These are phyloP conservation scores for Aspergillus ustus DNA, from an alignment of 2,329 filamentous ascomycete species.

Conservation along the genomic window DNA sequence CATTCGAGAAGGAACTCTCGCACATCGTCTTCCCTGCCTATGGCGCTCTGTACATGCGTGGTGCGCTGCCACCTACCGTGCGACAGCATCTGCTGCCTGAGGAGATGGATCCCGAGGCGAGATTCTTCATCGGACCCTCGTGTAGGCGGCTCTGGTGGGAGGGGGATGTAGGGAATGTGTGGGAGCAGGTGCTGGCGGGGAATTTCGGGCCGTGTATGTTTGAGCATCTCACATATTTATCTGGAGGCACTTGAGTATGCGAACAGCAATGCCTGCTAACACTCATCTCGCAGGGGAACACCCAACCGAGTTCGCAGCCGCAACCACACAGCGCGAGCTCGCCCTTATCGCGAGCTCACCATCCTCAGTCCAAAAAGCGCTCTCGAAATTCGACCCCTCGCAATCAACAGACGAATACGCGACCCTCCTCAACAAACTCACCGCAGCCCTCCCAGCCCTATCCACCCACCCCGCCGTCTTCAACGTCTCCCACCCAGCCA, in stretches of 20 bases:
- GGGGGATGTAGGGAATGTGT: not conserved
- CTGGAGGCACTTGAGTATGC: too few species aligned
- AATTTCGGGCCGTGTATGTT: slow-evolving; percentile 25
- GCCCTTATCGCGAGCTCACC: not conserved
- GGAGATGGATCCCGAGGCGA: slow-evolving; percentile 22
- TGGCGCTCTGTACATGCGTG: slow-evolving; percentile 35
- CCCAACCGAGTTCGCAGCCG: slow-evolving; percentile 22
- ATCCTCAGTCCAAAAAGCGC: slow-evolving; percentile 21
- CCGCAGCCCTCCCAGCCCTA: slow-evolving; percentile 20
- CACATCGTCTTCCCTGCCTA: slow-evolving; percentile 39
- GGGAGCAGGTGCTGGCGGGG: not conserved
- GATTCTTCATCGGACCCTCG: slow-evolving; percentile 26
- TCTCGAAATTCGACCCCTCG: slow-evolving; percentile 17
- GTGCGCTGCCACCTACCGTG: slow-evolving; percentile 17
- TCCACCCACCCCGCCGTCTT: slow-evolving; percentile 23
- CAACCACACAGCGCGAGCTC: slow-evolving; percentile 23
- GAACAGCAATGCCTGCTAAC: not conserved
- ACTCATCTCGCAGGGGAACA: slow-evolving; percentile 16
- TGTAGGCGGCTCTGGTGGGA: slow-evolving; percentile 16
- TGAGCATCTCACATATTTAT: not conserved
- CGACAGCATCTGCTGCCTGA: slow-evolving; percentile 15
- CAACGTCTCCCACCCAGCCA: slow-evolving; percentile 14
- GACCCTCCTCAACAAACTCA: slow-evolving; percentile 22
- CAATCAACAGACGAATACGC: slow-evolving; percentile 27
- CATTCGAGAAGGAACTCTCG: slow-evolving; percentile 31